Conservation (phyloP, 2,329 filamentous ascomycete species). For the Diaporthe capsici region DNA sequence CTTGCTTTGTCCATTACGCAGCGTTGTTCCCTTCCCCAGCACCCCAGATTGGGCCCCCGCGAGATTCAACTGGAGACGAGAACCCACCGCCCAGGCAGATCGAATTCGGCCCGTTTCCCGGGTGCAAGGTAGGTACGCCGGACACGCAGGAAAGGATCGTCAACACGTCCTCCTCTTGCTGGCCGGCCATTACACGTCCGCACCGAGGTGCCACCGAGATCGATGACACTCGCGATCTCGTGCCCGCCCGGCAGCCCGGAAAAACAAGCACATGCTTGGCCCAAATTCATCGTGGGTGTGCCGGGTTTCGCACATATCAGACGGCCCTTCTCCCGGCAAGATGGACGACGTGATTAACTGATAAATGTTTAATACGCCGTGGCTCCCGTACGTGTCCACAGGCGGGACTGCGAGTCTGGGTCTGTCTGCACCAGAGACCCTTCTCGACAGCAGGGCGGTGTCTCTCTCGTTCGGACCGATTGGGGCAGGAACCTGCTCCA, state of each 20-base stretch:
- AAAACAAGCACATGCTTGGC: neutral
- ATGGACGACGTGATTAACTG: neutral
- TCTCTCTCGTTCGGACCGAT: slow-evolving; percentile 19
- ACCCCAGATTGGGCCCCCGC: neutral
- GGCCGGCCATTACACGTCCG: neutral
- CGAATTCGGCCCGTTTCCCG: slow-evolving; percentile 28
- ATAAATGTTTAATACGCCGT: neutral
- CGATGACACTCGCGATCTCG: slow-evolving; percentile 4
- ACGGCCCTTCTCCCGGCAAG: neutral
- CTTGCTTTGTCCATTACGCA: neutral
- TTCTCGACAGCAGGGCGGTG: neutral
- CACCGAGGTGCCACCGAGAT: slow-evolving; percentile 32
- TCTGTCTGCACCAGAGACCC: neutral
- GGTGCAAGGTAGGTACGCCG: neutral
- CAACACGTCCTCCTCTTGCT: neutral
- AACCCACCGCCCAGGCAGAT: slow-evolving; percentile 15
- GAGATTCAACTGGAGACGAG: slow-evolving; percentile 17
- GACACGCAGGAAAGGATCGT: slow-evolving; percentile 2
- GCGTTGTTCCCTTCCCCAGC: slow-evolving; percentile 23
- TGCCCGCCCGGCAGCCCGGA: slow-evolving; percentile 12
- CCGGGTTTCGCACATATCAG: neutral
- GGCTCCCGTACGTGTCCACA: neutral
- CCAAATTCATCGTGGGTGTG: too few relatives aligned
- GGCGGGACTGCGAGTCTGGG: neutral
- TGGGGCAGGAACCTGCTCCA: neutral